phyloP scores from a whole-genome alignment of 192 early-diverging fungal genomes.

The Backusella macrospora region DNA sequence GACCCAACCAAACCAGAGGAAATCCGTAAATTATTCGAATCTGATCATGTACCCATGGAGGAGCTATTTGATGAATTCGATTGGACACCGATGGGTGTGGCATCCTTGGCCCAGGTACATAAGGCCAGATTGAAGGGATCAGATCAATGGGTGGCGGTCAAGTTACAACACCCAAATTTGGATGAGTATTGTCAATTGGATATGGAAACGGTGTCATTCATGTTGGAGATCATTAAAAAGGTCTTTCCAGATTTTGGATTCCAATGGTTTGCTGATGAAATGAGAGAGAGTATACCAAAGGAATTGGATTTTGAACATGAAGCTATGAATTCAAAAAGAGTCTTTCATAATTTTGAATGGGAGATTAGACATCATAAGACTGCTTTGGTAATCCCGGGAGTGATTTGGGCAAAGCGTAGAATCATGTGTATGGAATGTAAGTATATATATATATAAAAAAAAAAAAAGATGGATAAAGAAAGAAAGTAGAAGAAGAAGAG shows the following conservation, averaged over 20 bases:
- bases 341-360: constrained; percentile 60
- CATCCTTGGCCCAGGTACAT: constrained; percentile 94
- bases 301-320: constrained; percentile 90
- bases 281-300: constrained; percentile 79
- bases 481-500: background rate
- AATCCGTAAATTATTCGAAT: constrained; percentile 66
- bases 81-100: constrained; percentile 84
- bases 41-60: constrained; percentile 70
- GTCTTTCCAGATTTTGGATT: constrained; percentile 93
- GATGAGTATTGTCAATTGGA: constrained; percentile 79
- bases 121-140: constrained; percentile 60
- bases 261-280: constrained; percentile 86
- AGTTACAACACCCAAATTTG: constrained; percentile 89
- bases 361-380: constrained; percentile 38
- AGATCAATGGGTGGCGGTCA: constrained; percentile 76
- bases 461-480: background rate
- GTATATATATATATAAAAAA: too few relatives aligned
- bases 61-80: constrained; percentile 82
- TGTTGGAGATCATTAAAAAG: constrained; percentile 65
- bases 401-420: constrained; percentile 74
- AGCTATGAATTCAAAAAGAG: constrained; percentile 72
- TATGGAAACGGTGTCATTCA: constrained; percentile 68
- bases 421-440: constrained; percentile 89
- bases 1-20: constrained; percentile 74
- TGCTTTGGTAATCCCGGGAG: constrained; percentile 75